Base-by-base conservation (phyloP, 345 rosid genomes). In the Murraya koenigii region DNA sequence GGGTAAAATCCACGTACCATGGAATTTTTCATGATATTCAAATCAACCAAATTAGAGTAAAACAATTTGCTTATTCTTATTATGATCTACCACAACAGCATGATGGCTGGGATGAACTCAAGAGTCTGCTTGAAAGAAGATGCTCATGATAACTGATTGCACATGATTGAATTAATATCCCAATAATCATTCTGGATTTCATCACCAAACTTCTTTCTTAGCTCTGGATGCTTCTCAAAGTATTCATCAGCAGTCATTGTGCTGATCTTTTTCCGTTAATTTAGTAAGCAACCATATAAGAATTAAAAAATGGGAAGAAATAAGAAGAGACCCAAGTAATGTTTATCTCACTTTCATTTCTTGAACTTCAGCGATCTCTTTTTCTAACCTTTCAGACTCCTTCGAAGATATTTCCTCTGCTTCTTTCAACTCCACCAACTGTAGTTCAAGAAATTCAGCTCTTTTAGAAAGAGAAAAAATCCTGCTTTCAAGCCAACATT, bases 201-300 rank as follows among this genome's bases (percentile, higher is more conserved):
- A 36, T 95, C 97, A 82, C 93, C 97, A 35, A 95, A 90, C 83
- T 93, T 89, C 92, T 95, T 89, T 80, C 91, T 95, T 72, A 92
- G 88, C 77, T 95, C 99, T 0, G 99, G 97, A 79, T 93, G 94
- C 83, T 93, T 93, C 82, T 75, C 93, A 75, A 92, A 92, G 90
- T 95, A 95, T 73, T 95, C 98, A 30, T 92, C 95, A 14, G 97
- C 94, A 5, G 97, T 95, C 98, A 93, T 91, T 81, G 98, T 93
- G 85, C 98, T 90, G 78, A 93, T 77, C 84, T 91, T 95, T 87
- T 83, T 79, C 98, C 92, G 97, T 80, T 77, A 26, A 76, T 44
- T 69, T 56, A 65, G 70, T 65, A 33, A 66, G 22, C 52, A 19
- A n/a, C n/a, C 39, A 20, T 41, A 65, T 76, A 30, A 82, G 63